These are phyloP conservation scores for Ceratocystis variospora DNA, from an alignment of 2,329 filamentous ascomycete genomes.

Conservation along the genomic window DNA sequence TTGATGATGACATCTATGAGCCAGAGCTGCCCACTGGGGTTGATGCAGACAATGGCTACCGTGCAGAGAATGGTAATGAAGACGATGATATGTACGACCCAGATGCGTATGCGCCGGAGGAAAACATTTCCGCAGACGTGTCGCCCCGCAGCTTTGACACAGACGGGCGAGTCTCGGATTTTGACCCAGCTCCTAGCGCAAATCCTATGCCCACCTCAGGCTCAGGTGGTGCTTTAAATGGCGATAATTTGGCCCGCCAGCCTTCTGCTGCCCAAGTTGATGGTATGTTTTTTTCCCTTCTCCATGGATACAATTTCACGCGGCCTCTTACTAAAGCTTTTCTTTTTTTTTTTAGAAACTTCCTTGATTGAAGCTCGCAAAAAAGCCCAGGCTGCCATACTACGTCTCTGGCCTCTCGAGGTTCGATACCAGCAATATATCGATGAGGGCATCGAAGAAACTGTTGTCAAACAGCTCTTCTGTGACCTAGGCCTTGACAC, in stretches of 20 bases:
- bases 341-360: not conserved
- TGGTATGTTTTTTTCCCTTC: not conserved
- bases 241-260: not conserved
- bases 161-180: slow-evolving; percentile 10
- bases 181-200: not conserved
- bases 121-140: slow-evolving; percentile 5
- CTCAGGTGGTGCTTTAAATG: slow-evolving; percentile 4
- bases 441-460: slow-evolving; percentile 54
- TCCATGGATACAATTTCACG: not conserved
- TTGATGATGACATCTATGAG: slow-evolving; percentile 48
- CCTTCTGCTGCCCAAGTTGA: not conserved
- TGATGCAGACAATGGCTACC: not conserved
- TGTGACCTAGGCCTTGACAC: slow-evolving; percentile 50
- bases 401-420: slow-evolving; percentile 50
- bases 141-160: slow-evolving; percentile 10
- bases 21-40: slow-evolving; percentile 23
- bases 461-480: slow-evolving; percentile 51
- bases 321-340: not conserved
- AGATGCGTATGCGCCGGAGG: slow-evolving; percentile 11
- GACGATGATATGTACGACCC: slow-evolving; percentile 19
- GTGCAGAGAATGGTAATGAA: slow-evolving; percentile 15
- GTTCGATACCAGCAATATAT: slow-evolving; percentile 62
- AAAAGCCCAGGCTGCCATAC: slow-evolving; percentile 52
- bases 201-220: slow-evolving; percentile 7
- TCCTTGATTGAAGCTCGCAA: slow-evolving; percentile 33